Base-by-base conservation (phyloP, 1,284 basidiomycete genomes). In the Puccinia brachypodii region DNA sequence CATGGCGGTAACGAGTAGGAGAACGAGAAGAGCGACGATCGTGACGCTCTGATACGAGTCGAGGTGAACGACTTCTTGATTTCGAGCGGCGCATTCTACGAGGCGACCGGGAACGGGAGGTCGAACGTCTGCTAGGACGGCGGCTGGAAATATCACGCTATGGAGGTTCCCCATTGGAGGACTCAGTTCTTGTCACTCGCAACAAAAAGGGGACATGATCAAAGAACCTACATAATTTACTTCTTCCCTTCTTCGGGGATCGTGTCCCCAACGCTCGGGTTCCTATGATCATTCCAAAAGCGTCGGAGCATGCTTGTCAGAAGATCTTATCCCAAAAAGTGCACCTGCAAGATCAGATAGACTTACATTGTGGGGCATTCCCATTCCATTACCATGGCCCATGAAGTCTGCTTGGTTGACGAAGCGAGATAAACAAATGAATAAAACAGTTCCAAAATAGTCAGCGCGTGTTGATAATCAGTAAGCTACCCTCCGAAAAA, bases 71-170 rank as follows among this genome's bases (percentile, higher is more conserved):
- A 69, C 69, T 74, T 64, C 71, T 33, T 28, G 79, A 81, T 40
- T 81, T 40, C 4, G 79, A 81, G 22, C 72, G 72, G 62, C 62
- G 79, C 28, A 73, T 66, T 28, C 79, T 40, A 3, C 79, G 69
- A 66, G 79, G 72, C 8, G 79, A 81, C 2, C 79, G 78, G n/a
- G 78, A 81, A 6, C 78, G 71, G 11, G 79, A 81, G 60, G 44
- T 42, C n/a, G 69, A 73, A 13, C 69, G 78, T 42, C 66, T 44
- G 36, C 36, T 66, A 25, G 72, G 60, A 25, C 72, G 71, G 33
- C 64, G 60, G 25, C 53, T 25, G 25, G 66, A 31, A 60, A 56
- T 62, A 72, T 64, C 58, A n/a, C 56, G 56, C 53, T 75, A 56
- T 16, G 6, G 25, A n/a, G 36, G 16, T 50, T 36, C 25, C 38